Evolutionary conservation across 257 asterid genomes (phyloP).

Genomic region (Verbascum thapsus): DNA sequence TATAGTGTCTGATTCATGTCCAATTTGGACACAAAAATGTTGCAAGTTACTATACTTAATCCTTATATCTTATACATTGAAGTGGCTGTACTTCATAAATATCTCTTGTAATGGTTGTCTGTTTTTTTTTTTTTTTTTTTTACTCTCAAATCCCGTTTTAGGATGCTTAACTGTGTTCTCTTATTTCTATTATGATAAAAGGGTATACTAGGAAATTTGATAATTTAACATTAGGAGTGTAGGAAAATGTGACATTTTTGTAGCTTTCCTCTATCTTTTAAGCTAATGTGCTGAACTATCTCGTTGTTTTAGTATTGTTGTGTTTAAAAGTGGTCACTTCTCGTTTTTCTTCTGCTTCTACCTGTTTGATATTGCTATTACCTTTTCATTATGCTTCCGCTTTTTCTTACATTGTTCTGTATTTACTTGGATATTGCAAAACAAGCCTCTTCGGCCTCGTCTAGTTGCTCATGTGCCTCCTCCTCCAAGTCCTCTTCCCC

Average conservation of each 20-base stretch:
- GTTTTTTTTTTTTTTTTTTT: too few relatives aligned
- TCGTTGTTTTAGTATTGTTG: conserved; percentile 8
- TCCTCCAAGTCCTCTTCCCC: conserved; percentile 63
- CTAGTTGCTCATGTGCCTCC: conserved; percentile 58
- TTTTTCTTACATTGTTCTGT: conserved; percentile 27
- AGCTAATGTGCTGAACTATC: background rate
- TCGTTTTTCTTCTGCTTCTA: conserved; percentile 25
- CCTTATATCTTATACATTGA: background rate
- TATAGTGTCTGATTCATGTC: background rate
- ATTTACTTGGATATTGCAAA: conserved; percentile 32
- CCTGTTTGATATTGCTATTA: conserved; percentile 7
- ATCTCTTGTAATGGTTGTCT: too few relatives aligned
- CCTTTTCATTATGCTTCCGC: conserved; percentile 10
- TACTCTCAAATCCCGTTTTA: background rate
- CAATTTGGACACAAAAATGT: background rate
- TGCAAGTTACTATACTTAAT: background rate
- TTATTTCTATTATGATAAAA: conserved; percentile 13
- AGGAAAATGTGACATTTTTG: background rate
- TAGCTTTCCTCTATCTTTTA: background rate
- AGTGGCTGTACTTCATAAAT: too few relatives aligned
- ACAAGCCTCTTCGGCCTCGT: conserved; percentile 69
- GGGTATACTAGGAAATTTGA: conserved; percentile 19
- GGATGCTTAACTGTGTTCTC: conserved; percentile 11
- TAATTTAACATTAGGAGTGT: conserved; percentile 10
- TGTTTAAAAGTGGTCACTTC: conserved; percentile 10